Evolutionary conservation across 305 asterid species (phyloP).

Genomic region (Fraxinus greggii): DNA sequence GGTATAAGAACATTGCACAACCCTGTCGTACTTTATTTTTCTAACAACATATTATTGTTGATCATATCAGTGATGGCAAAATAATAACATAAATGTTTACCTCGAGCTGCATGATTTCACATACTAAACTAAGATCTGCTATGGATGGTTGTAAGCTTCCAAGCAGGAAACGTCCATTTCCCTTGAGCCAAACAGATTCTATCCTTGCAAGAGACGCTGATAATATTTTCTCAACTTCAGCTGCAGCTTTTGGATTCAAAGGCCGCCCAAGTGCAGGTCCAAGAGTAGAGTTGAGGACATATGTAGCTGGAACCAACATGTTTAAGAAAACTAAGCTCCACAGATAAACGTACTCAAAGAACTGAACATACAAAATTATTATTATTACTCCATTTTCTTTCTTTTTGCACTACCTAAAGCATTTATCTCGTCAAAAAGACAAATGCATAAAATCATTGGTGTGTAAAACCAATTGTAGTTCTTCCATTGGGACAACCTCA

Average conservation of each 20-base stretch:
- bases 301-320: conserved; percentile 41
- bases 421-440: not conserved
- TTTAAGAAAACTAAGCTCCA: conserved; percentile 3
- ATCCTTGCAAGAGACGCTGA: conserved; percentile 55
- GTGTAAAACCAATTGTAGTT: not conserved
- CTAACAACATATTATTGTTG: not conserved
- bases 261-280: conserved; percentile 69
- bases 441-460: not conserved
- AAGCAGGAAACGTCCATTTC: conserved; percentile 62
- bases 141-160: conserved; percentile 81
- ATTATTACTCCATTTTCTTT: not conserved
- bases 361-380: not conserved
- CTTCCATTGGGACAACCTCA: not conserved
- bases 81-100: conserved; percentile 34
- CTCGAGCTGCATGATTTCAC: conserved; percentile 87
- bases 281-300: conserved; percentile 47
- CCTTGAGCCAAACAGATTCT: conserved; percentile 80
- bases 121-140: conserved; percentile 84
- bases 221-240: conserved; percentile 61
- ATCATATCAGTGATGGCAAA: not conserved
- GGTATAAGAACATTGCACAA: not conserved
- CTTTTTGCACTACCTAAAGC: not conserved
- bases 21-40: not conserved
- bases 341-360: not conserved
- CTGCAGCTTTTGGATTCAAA: conserved; percentile 61